Evolutionary conservation across 805 yeast genomes (phyloP).

Genomic region (Candida wancherniae): DNA sequence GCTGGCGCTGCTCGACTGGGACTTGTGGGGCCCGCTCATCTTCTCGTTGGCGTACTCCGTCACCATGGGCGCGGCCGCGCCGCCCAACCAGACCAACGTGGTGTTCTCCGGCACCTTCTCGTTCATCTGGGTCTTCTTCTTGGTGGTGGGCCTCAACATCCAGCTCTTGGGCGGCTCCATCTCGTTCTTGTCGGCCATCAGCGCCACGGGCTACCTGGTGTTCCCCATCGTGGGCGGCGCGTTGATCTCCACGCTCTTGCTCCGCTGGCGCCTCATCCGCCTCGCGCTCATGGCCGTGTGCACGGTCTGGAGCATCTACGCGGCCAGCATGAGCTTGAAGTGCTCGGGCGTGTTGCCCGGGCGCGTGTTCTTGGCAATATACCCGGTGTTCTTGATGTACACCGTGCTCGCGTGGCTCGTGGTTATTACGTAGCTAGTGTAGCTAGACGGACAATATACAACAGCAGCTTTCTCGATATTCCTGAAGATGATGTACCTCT

Average conservation of each 20-base stretch:
- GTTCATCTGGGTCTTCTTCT: constrained; percentile 58
- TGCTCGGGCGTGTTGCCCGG: constrained; percentile 64
- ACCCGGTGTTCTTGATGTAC: constrained; percentile 62
- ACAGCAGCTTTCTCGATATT: no score
- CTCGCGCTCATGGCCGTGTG: constrained; percentile 42
- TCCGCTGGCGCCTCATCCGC: constrained; percentile 47
- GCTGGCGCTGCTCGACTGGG: constrained; percentile 45
- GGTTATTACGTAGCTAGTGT: constrained; percentile 43
- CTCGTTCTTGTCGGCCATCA: constrained; percentile 62
- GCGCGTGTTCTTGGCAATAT: constrained; percentile 56
- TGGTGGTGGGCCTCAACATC: constrained; percentile 58
- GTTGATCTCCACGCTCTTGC: constrained; percentile 40
- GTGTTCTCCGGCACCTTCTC: constrained; percentile 64
- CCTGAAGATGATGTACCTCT: not conserved
- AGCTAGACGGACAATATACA: not conserved
- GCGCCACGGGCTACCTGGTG: constrained; percentile 65
- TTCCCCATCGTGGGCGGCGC: constrained; percentile 61
- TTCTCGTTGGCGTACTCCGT: constrained; percentile 56
- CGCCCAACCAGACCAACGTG: constrained; percentile 39
- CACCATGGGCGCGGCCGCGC: constrained; percentile 45
- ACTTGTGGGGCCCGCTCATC: constrained; percentile 67
- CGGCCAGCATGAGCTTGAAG: constrained; percentile 57
- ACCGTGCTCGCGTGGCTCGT: constrained; percentile 62
- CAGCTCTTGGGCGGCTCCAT: constrained; percentile 59
- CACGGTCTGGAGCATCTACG: constrained; percentile 59